These are phyloP conservation scores for Flaveria sonorensis DNA, from an alignment of 129 eudicot genomes.

Conservation along the genomic window DNA sequence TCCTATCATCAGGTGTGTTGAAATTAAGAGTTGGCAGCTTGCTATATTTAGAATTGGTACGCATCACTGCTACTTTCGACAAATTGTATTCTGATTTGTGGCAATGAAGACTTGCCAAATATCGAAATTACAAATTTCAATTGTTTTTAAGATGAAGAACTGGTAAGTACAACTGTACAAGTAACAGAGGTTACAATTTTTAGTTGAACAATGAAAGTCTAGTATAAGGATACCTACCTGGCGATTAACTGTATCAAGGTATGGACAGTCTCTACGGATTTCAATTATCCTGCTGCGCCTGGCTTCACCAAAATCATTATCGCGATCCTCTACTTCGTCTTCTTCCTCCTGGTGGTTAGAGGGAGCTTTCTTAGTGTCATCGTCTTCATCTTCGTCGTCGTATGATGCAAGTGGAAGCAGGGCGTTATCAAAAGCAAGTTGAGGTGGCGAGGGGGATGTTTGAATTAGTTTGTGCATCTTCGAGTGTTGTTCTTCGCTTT, in stretches of 20 bases:
- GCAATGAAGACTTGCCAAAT: too few relatives aligned
- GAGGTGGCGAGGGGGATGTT: slow-evolving; percentile 41
- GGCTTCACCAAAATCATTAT: slow-evolving; percentile 33
- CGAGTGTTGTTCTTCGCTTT: slow-evolving; percentile 32
- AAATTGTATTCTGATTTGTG: too few relatives aligned
- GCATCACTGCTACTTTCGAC: too few relatives aligned
- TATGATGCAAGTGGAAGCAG: slow-evolving; percentile 83
- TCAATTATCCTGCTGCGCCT: slow-evolving; percentile 56
- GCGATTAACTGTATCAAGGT: slow-evolving; percentile 93
- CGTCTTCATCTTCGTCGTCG: slow-evolving; percentile 57
- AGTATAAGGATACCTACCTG: slow-evolving; percentile 53
- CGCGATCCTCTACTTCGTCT: slow-evolving; percentile 50
- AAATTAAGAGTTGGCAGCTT: too few relatives aligned
- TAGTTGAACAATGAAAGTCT: background rate
- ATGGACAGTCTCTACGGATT: slow-evolving; percentile 88
- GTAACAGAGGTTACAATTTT: background rate
- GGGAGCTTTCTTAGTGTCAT: slow-evolving; percentile 15
- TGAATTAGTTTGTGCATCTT: slow-evolving; percentile 61
- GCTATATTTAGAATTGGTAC: too few relatives aligned
- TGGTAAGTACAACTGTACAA: background rate
- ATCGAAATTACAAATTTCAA: too few relatives aligned
- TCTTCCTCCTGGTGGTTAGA: slow-evolving; percentile 38
- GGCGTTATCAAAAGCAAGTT: slow-evolving; percentile 57
- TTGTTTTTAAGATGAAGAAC: too few relatives aligned
- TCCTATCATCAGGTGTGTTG: too few relatives aligned